Evolutionary conservation across 805 yeast genomes (phyloP).

Genomic region (Metschnikowia amazonensis): DNA sequence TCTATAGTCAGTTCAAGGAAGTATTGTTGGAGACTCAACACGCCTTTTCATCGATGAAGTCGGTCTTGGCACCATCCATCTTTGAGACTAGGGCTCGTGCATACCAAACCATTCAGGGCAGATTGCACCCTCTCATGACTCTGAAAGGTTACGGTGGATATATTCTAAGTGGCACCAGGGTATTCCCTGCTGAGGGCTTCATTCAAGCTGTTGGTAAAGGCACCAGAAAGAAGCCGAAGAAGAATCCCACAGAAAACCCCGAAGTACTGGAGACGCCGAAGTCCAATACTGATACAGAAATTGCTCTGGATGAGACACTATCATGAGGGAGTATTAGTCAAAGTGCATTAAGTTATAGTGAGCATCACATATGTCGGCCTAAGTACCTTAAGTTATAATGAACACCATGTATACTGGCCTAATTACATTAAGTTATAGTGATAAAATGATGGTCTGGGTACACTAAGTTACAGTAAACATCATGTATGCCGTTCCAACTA

Average conservation of each 20-base stretch:
- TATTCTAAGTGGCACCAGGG: conserved; percentile 72
- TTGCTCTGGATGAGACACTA: neutral
- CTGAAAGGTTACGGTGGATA: conserved; percentile 91
- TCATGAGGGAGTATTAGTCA: neutral
- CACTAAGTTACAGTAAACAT: no score
- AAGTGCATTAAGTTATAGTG: neutral
- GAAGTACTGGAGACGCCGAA: conserved; percentile 5
- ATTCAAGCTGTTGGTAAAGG: conserved; percentile 71
- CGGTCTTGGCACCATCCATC: conserved; percentile 78
- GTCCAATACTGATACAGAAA: conserved; percentile 3
- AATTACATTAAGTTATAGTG: no score
- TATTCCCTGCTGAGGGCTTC: conserved; percentile 58
- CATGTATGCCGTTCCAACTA: no score
- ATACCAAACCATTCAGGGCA: conserved; percentile 90
- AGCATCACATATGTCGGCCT: no score
- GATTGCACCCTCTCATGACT: conserved; percentile 94
- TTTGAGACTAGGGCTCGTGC: conserved; percentile 78
- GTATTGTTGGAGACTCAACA: conserved; percentile 70
- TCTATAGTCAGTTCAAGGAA: conserved; percentile 81
- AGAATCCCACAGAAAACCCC: conserved; percentile 5
- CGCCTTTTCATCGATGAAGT: conserved; percentile 58
- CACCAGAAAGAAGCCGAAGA: conserved; percentile 36
- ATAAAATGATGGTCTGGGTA: no score
- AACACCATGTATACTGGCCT: no score
- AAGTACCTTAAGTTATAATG: no score